Evolutionary conservation across 371 early-diverging fungal species (phyloP).

Genomic region (Apophysomyces trapeziformis): DNA sequence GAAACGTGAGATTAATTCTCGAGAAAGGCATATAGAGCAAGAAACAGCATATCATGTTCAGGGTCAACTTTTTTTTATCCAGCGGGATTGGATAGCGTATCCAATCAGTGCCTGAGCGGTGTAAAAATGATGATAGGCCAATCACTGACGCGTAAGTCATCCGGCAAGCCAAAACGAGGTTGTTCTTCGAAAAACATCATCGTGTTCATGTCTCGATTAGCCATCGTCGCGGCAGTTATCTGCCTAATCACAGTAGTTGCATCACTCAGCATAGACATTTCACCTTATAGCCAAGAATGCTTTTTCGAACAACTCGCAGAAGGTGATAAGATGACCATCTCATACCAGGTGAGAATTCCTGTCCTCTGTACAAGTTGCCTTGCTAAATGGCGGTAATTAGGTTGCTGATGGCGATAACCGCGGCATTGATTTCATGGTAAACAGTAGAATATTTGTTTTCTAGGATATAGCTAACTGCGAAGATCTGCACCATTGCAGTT

Average conservation of each 20-base stretch:
- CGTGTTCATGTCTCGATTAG: conserved; percentile 1
- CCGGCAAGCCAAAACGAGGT: not conserved
- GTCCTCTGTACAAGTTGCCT: not conserved
- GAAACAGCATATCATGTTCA: too few species aligned
- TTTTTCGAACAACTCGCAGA: conserved; percentile 63
- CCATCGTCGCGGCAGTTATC: not conserved
- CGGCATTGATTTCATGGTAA: conserved; percentile 79
- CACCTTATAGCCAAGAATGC: conserved; percentile 57
- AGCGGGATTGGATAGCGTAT: too few species aligned
- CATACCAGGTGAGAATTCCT: conserved; percentile 57
- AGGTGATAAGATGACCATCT: conserved; percentile 65
- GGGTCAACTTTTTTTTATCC: too few species aligned
- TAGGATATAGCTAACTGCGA: not conserved
- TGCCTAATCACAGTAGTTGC: not conserved
- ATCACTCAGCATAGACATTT: conserved; percentile 47
- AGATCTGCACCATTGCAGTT: conserved; percentile 36
- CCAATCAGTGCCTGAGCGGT: conserved; percentile 3
- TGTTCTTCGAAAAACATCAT: not conserved
- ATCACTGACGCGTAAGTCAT: not conserved
- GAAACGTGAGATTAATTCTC: too few species aligned
- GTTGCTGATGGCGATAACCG: conserved; percentile 73
- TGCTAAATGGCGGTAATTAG: conserved; percentile 14
- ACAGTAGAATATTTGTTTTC: not conserved
- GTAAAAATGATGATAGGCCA: not conserved
- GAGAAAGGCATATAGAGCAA: too few species aligned